These are phyloP conservation scores for Venturia aucupariae DNA, from an alignment of 2,329 filamentous ascomycete species.

Conservation along the genomic window DNA sequence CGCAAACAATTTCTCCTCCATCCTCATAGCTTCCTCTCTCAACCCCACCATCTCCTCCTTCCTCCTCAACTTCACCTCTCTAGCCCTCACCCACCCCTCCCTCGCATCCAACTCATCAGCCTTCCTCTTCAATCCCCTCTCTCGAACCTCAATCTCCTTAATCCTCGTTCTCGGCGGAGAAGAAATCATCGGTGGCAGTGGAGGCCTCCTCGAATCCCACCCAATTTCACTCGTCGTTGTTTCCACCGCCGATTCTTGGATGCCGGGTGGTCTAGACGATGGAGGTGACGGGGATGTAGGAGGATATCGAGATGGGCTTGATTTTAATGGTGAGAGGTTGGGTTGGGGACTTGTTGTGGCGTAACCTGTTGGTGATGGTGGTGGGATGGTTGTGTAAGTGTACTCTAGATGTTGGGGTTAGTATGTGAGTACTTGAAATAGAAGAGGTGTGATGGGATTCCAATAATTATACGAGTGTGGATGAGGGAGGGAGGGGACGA, in stretches of 20 bases:
- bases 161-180: not conserved
- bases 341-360: not conserved
- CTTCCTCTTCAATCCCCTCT: not conserved
- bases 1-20: not conserved
- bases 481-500: not conserved
- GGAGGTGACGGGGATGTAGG: not conserved
- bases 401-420: not conserved
- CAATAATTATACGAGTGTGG: not conserved
- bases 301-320: not conserved
- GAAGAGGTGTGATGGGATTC: not conserved
- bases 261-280: not conserved
- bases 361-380: not conserved
- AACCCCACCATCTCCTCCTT: too few species aligned
- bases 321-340: not conserved
- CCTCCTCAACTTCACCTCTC: not conserved
- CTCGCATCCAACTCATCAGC: not conserved
- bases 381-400: not conserved
- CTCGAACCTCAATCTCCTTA: not conserved
- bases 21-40: not conserved
- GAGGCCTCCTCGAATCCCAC: not conserved
- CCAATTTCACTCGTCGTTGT: not conserved
- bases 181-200: not conserved
- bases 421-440: not conserved
- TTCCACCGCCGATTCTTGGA: not conserved
- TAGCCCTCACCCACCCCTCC: not conserved